Conservation (phyloP, 495 filamentous ascomycete species). For the Evansstolkia leycettana region DNA sequence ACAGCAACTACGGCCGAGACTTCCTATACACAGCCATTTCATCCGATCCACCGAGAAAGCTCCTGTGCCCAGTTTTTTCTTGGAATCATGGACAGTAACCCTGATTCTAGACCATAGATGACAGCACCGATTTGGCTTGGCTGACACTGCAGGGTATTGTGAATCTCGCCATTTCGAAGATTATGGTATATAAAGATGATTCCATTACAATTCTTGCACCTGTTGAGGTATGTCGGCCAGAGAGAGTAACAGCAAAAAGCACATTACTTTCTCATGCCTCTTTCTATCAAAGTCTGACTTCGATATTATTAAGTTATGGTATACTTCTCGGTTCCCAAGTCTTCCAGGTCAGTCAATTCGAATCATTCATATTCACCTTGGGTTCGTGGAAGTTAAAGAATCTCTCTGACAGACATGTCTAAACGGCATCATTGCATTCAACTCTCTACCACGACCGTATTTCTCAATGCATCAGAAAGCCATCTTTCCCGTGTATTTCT, state of each 20-base stretch:
- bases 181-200: too few species aligned
- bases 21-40: too few species aligned
- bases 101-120: too few species aligned
- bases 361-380: neutral
- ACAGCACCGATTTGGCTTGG: too few species aligned
- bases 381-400: neutral
- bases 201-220: neutral
- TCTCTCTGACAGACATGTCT: conserved; percentile 47
- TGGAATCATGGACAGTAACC: too few species aligned
- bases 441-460: conserved; percentile 48
- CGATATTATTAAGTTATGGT: too few species aligned
- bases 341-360: conserved; percentile 44
- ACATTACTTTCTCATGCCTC: neutral
- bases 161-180: too few species aligned
- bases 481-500: conserved; percentile 64
- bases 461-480: conserved; percentile 55
- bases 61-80: too few species aligned
- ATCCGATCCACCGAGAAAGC: too few species aligned
- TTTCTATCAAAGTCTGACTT: too few species aligned
- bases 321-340: conserved; percentile 52
- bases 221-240: neutral
- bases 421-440: conserved; percentile 49
- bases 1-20: too few species aligned
- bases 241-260: neutral
- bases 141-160: too few species aligned